Conservation (phyloP, 768 basidiomycete genomes). For the Termitomyces sp. region DNA sequence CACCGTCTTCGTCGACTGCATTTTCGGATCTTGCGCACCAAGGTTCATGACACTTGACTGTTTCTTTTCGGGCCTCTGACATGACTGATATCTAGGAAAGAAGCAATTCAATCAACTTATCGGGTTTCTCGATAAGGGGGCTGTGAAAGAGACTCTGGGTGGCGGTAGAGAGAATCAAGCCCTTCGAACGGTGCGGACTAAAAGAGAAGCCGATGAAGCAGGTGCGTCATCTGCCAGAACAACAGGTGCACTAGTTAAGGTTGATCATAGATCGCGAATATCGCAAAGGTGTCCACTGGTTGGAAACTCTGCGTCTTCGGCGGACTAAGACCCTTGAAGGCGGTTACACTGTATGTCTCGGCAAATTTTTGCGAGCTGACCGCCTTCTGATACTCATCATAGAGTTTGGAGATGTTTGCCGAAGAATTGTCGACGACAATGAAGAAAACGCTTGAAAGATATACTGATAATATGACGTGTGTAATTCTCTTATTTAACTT, state of each 20-base stretch:
- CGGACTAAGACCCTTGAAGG: conserved; percentile 80
- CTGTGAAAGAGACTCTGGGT: conserved; percentile 55
- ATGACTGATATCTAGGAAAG: conserved; percentile 57
- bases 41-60: conserved; percentile 37
- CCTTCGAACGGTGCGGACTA: conserved; percentile 74
- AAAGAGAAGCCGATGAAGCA: conserved; percentile 90
- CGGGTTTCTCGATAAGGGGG: conserved; percentile 78
- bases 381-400: conserved; percentile 2
- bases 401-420: conserved; percentile 83
- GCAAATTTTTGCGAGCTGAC: conserved; percentile 17
- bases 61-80: conserved; percentile 7
- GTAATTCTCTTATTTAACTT: conserved; percentile 21
- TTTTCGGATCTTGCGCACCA: conserved; percentile 89
- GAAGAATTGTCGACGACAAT: conserved; percentile 67
- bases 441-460: conserved; percentile 65
- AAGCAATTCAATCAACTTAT: conserved; percentile 84
- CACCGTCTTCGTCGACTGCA: conserved; percentile 77
- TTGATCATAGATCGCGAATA: conserved; percentile 76
- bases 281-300: conserved; percentile 84
- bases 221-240: conserved; percentile 42
- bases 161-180: conserved; percentile 65
- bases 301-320: conserved; percentile 85
- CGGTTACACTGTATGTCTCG: conserved; percentile 62
- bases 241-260: background rate
- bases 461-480: conserved; percentile 79